Evolutionary conservation across 2,329 filamentous ascomycete genomes (phyloP).

Genomic region (Arachnomyces sp.): DNA sequence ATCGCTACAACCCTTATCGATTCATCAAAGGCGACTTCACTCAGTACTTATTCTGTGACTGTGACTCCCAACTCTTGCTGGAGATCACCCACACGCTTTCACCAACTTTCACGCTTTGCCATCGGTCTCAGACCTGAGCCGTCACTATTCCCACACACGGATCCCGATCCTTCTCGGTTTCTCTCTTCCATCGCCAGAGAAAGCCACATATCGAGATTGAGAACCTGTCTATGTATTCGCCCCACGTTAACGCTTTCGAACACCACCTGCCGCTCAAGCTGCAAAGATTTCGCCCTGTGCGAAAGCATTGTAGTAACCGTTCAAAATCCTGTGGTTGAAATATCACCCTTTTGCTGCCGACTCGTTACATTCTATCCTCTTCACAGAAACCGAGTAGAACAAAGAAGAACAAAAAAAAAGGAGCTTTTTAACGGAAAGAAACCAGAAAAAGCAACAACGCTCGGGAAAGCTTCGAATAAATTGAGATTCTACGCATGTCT

Average conservation of each 20-base stretch:
- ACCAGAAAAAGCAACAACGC: too few species aligned
- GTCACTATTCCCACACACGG: conserved; percentile 23
- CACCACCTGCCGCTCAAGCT: conserved; percentile 90
- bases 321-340: conserved; percentile 88
- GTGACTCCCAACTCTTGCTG: not conserved
- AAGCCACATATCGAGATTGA: conserved; percentile 28
- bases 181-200: conserved; percentile 28
- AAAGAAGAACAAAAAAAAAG: conserved; percentile 8
- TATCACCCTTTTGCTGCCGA: conserved; percentile 25
- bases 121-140: too few species aligned
- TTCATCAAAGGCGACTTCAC: not conserved
- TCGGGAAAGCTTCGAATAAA: too few species aligned
- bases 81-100: too few species aligned
- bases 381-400: not conserved
- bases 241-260: conserved; percentile 89
- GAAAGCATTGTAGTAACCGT: conserved; percentile 85
- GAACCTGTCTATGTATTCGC: conserved; percentile 95
- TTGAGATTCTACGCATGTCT: conserved; percentile 50
- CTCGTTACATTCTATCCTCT: conserved; percentile 14
- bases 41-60: conserved; percentile 8
- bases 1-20: conserved; percentile 2
- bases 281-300: conserved; percentile 93
- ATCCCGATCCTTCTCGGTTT: conserved; percentile 7
- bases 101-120: too few species aligned
- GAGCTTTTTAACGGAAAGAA: conserved; percentile 15